A percentile compares a stretch with the other conserved stretches of the same genome.
phyloP scores from a whole-genome alignment of 148 eudicot species.

The Amaranthus cruentus region DNA sequence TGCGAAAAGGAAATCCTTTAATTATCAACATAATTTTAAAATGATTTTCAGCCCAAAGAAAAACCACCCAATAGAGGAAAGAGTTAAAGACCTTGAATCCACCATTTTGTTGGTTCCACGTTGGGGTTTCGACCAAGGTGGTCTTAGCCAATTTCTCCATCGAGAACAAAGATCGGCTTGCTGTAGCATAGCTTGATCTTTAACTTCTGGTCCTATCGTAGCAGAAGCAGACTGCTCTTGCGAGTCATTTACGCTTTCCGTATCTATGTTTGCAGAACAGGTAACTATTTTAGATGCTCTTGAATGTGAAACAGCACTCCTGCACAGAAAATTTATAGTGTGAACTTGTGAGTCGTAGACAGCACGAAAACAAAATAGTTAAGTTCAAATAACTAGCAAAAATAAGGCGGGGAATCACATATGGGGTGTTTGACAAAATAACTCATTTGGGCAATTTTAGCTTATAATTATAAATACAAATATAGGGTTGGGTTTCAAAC shows the following conservation, averaged over 20 bases:
- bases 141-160: too few species aligned
- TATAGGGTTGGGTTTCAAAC: too few species aligned
- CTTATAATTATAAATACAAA: too few species aligned
- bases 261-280: slow-evolving; percentile 29
- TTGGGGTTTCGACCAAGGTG: too few species aligned
- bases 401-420: too few species aligned
- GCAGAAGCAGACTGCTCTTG: slow-evolving; percentile 35
- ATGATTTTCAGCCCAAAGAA: too few species aligned
- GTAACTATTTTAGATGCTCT: slow-evolving; percentile 44
- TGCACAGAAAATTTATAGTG: slow-evolving; percentile 28
- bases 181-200: slow-evolving; percentile 25
- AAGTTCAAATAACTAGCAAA: too few species aligned
- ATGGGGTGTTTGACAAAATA: neutral
- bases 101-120: too few species aligned
- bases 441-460: neutral
- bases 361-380: too few species aligned
- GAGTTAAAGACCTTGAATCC: too few species aligned
- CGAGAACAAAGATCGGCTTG: neutral
- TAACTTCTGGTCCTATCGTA: slow-evolving; percentile 32
- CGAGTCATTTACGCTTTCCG: slow-evolving; percentile 22
- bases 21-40: neutral
- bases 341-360: too few species aligned
- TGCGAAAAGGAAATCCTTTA: neutral
- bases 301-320: slow-evolving; percentile 75
- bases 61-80: too few species aligned